Evolutionary conservation across 2,329 filamentous ascomycete genomes (phyloP).

Genomic region (Cladosporium sphaerospermum): DNA sequence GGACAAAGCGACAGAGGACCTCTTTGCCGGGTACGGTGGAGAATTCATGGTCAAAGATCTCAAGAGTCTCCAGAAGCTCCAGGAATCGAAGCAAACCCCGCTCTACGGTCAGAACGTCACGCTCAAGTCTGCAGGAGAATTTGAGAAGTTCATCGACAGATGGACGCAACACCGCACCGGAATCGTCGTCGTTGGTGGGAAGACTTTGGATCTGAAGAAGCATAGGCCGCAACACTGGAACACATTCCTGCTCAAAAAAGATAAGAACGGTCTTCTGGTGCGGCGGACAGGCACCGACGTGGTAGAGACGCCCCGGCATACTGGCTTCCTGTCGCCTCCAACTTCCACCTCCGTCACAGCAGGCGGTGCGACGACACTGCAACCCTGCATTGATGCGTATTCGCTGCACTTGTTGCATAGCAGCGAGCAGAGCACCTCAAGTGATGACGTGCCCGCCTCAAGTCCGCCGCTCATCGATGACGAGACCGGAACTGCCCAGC

Average conservation of each 20-base stretch:
- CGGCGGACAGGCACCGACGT: neutral
- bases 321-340: neutral
- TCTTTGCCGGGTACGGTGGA: neutral
- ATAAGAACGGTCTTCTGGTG: neutral
- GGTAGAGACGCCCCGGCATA: neutral
- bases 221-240: neutral
- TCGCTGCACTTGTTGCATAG: no score
- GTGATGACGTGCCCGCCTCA: no score
- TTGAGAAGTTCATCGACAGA: neutral
- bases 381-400: neutral
- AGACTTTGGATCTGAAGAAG: neutral
- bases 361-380: neutral
- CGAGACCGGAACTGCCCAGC: no score
- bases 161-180: neutral
- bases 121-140: neutral
- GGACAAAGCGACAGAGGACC: neutral
- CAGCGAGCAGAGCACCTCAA: no score
- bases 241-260: neutral
- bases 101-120: neutral
- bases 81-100: neutral
- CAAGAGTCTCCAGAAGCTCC: neutral
- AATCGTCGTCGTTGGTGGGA: neutral
- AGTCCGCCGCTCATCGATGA: no score
- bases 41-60: neutral
- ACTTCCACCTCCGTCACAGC: neutral